Evolutionary conservation across 169 alveolate species (phyloP), one percentile per base, ranked within the genome.

Genomic region (Miamiensis avidus): DNA sequence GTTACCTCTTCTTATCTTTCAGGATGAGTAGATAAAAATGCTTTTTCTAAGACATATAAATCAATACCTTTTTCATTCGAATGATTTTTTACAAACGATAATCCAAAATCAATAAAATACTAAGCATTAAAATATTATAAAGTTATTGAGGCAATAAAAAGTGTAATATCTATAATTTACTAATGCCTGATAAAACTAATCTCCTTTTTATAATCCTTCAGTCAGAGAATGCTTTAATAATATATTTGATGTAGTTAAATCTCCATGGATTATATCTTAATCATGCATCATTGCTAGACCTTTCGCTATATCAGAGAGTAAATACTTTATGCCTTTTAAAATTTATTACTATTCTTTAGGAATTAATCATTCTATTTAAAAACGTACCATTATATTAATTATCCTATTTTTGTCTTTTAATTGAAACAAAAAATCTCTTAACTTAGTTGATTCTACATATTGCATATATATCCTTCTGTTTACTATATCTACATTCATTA

Each of bases 191-290:
- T 49, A 11, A 49, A 49, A 20, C 20, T 20, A 4, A 49, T 49
- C 69, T 20, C 69, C 69, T 11, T 49, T 49, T 49, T 49, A 4
- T 11, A 11, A 4, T 49, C 20, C 69, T 49, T 49, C 69, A 11
- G 4, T 49, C 4, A 20, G 69, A 49, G 20, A 49, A 49, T 49
- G 69, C 20, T 49, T 49, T 49, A 49, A 49, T 49, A 49, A 49
- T 49, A 97, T 90, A 91, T 97, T 95, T 28, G 97, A 92, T 16
- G 99, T 95, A 0, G 98, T 97, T 32, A 97, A 84, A 89, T 97
- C 98, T 30, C 99, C 99, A 89, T 96, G 99, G 34, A 97, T 87
- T 33, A 93, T 84, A 65, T 89, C 91, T n/a, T 88, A 89, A 49
- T 93, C 86, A 82, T 97, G 99, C 29, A 96, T 32, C 75, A 82